Conservation (phyloP, 2,329 filamentous ascomycete genomes). For the Westerdykella ornata region DNA sequence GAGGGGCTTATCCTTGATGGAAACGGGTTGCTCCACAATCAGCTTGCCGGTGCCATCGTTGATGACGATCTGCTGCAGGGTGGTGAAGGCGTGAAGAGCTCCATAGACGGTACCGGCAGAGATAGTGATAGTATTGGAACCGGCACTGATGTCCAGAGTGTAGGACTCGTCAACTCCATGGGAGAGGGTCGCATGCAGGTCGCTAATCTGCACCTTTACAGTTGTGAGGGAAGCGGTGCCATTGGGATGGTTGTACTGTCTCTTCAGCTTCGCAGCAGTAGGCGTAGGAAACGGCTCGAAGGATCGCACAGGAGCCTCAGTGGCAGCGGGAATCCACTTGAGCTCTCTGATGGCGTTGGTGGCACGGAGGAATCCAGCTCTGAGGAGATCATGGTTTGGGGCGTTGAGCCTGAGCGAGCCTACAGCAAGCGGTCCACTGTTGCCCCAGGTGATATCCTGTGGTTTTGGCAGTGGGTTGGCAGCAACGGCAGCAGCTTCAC, state of each 20-base stretch:
- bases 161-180: conserved; percentile 55
- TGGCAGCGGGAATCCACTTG: conserved; percentile 50
- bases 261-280: conserved; percentile 15
- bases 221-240: conserved; percentile 33
- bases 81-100: conserved; percentile 51
- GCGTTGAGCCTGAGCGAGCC: conserved; percentile 37
- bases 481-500: conserved; percentile 40
- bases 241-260: conserved; percentile 19
- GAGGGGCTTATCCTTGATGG: conserved; percentile 46
- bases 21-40: conserved; percentile 49
- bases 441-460: conserved; percentile 48
- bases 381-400: conserved; percentile 32
- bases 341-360: conserved; percentile 44
- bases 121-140: conserved; percentile 41
- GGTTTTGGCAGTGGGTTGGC: conserved; percentile 52
- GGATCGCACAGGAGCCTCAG: conserved; percentile 46
- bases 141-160: conserved; percentile 40
- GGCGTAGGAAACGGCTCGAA: conserved; percentile 49
- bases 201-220: conserved; percentile 43
- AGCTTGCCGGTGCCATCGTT: conserved; percentile 41
- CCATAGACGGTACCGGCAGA: conserved; percentile 49
- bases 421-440: conserved; percentile 45
- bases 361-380: conserved; percentile 47
- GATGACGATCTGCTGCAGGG: conserved; percentile 52
- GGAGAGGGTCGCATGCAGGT: conserved; percentile 45